Evolutionary conservation across 331 rosid genomes (phyloP).

Genomic region (Acacia concinna): DNA sequence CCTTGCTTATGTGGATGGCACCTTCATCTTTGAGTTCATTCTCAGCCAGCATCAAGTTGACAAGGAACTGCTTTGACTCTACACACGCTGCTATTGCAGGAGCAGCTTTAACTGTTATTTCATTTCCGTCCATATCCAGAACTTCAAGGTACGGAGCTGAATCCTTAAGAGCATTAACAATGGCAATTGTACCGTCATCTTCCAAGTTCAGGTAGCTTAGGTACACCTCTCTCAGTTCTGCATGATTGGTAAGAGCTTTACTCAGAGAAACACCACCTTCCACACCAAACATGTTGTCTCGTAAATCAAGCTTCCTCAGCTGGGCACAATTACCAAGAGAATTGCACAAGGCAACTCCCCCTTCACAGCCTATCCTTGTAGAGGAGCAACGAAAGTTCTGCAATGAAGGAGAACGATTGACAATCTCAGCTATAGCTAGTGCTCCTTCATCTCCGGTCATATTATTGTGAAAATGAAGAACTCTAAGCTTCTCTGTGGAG

Average conservation of each 20-base stretch:
- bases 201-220: slow-evolving; percentile 67
- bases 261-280: slow-evolving; percentile 80
- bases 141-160: slow-evolving; percentile 58
- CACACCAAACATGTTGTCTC: slow-evolving; percentile 91
- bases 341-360: slow-evolving; percentile 77
- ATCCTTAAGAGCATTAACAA: slow-evolving; percentile 49
- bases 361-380: slow-evolving; percentile 76
- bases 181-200: slow-evolving; percentile 56
- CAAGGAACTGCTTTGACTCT: slow-evolving; percentile 42
- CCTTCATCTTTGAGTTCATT: slow-evolving; percentile 75
- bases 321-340: slow-evolving; percentile 59
- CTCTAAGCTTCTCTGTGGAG: slow-evolving; percentile 78
- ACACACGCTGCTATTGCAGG: slow-evolving; percentile 53
- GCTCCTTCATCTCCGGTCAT: slow-evolving; percentile 99
- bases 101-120: slow-evolving; percentile 58
- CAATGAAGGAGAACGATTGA: slow-evolving; percentile 69
- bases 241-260: slow-evolving; percentile 66
- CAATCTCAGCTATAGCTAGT: slow-evolving; percentile 72
- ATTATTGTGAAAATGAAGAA: slow-evolving; percentile 89
- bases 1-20: slow-evolving; percentile 51
- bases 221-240: slow-evolving; percentile 60
- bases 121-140: slow-evolving; percentile 68
- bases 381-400: slow-evolving; percentile 94
- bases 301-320: slow-evolving; percentile 79
- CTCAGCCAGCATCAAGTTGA: slow-evolving; percentile 56